Evolutionary conservation across 768 basidiomycete genomes (phyloP).

Genomic region (Tricholoma sp.): DNA sequence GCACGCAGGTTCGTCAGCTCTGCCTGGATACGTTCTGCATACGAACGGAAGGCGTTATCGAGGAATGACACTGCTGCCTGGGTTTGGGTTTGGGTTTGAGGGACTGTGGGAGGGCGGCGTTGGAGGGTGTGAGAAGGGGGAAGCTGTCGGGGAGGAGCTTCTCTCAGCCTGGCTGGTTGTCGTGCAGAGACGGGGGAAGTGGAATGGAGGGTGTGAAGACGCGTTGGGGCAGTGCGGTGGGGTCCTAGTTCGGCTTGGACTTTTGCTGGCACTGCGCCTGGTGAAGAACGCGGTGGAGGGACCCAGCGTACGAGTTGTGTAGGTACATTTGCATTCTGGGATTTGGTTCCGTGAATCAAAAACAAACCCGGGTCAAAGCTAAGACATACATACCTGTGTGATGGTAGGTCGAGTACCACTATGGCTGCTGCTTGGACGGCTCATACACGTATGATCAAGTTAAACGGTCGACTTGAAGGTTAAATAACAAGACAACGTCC

Average conservation of each 20-base stretch:
- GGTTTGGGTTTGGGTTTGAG: neutral
- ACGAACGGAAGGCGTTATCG: slow-evolving; percentile 25
- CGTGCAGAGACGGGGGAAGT: neutral
- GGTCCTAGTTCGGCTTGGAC: neutral
- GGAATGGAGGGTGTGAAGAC: neutral
- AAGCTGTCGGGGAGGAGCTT: neutral
- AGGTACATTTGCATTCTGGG: neutral
- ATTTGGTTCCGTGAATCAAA: neutral
- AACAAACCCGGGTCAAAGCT: neutral
- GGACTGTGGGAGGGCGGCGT: neutral
- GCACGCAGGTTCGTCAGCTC: slow-evolving; percentile 28
- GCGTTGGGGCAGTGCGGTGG: neutral
- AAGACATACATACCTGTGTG: neutral
- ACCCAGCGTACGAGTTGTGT: neutral
- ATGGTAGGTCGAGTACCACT: neutral
- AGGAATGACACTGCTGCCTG: slow-evolving; percentile 11
- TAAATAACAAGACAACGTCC: too few species aligned
- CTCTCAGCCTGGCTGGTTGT: neutral
- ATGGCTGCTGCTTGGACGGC: neutral
- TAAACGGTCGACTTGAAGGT: too few species aligned
- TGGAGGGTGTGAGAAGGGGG: neutral
- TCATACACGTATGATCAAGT: neutral
- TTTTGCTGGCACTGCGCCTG: neutral
- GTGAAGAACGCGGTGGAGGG: neutral
- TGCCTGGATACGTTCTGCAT: slow-evolving; percentile 23